Conservation (phyloP, 352 stramenopile genomes). For the Salisapilia sapeloensis region DNA sequence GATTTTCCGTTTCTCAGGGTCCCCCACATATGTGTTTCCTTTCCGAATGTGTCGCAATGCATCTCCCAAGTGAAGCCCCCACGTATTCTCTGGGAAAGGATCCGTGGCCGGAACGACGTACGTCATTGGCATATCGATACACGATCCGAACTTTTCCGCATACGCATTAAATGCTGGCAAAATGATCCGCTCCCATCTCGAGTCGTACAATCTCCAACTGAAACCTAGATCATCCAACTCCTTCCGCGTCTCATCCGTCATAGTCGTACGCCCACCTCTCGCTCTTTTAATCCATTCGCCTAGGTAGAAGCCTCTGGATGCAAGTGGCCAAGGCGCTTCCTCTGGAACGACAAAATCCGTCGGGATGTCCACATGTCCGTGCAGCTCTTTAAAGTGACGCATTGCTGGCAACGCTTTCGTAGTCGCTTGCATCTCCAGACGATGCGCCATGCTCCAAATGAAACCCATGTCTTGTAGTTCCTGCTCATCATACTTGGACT, state of each 20-base stretch:
- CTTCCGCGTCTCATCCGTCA: conserved; percentile 17
- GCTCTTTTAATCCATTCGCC: conserved; percentile 60
- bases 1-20: conserved; percentile 42
- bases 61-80: conserved; percentile 10
- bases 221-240: conserved; percentile 51
- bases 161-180: conserved; percentile 6
- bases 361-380: conserved; percentile 19
- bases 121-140: conserved; percentile 7
- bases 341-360: conserved; percentile 18
- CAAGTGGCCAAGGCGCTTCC: conserved; percentile 7
- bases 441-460: conserved; percentile 16
- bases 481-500: conserved; percentile 9
- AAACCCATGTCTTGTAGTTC: conserved; percentile 19
- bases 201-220: conserved; percentile 56
- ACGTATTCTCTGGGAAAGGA: conserved; percentile 8
- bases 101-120: conserved; percentile 5
- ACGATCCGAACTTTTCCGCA: conserved; percentile 3
- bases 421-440: too few relatives aligned
- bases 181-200: conserved; percentile 34
- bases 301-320: conserved; percentile 38
- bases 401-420: conserved; percentile 23
- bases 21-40: conserved; percentile 56
- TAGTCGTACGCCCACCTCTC: conserved; percentile 18
- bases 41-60: conserved; percentile 75
- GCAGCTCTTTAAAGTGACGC: conserved; percentile 11